Conservation (phyloP, 805 yeast species). For the Pichia eremophila region DNA sequence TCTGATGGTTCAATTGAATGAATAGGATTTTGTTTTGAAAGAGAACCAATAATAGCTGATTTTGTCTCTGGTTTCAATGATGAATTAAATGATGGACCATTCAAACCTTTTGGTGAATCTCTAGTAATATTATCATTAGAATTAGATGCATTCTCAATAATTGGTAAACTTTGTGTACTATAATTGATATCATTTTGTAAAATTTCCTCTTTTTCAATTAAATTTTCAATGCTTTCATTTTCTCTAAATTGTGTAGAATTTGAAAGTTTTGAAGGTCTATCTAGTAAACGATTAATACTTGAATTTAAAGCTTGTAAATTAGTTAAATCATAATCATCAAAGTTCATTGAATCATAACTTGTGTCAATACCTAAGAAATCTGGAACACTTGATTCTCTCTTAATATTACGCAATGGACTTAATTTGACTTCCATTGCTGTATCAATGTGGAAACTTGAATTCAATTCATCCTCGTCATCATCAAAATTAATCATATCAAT, state of each 20-base stretch:
- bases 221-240: slow-evolving; percentile 8
- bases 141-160: slow-evolving; percentile 20
- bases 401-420: slow-evolving; percentile 5
- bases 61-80: slow-evolving; percentile 19
- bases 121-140: not conserved
- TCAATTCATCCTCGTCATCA: slow-evolving; percentile 15
- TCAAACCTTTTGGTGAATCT: slow-evolving; percentile 42
- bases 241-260: not conserved
- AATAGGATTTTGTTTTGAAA: slow-evolving; percentile 6
- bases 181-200: not conserved
- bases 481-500: slow-evolving; percentile 24
- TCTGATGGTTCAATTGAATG: slow-evolving; percentile 11
- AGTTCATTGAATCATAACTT: slow-evolving; percentile 1
- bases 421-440: slow-evolving; percentile 1
- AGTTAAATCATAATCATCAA: not conserved
- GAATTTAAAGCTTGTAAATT: not conserved
- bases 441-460: slow-evolving; percentile 20
- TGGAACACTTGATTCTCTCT: slow-evolving; percentile 7
- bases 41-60: slow-evolving; percentile 23
- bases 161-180: not conserved
- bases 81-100: slow-evolving; percentile 43
- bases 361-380: slow-evolving; percentile 10
- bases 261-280: slow-evolving; percentile 1
- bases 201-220: slow-evolving; percentile 9
- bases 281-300: not conserved